phyloP scores from a whole-genome alignment of 1,139 yeast genomes.

The Pneumocystis sp. region DNA sequence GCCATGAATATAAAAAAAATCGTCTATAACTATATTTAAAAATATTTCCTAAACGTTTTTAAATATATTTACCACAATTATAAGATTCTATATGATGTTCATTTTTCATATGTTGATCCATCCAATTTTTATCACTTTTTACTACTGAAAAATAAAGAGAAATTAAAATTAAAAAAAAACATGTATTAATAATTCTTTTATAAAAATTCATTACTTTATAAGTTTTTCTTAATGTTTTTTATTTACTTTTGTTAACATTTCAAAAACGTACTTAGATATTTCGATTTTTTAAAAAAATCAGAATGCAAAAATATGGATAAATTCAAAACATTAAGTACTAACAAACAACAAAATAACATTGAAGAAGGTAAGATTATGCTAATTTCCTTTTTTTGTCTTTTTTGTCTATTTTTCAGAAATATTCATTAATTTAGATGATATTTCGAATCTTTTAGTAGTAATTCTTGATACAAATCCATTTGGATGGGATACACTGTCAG shows the following conservation, averaged over 20 bases:
- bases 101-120: conserved; percentile 40
- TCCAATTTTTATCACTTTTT: conserved; percentile 5
- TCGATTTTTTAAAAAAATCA: background rate
- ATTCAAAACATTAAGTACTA: background rate
- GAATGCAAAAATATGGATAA: background rate
- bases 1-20: conserved; percentile 78
- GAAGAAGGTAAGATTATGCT: background rate
- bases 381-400: background rate
- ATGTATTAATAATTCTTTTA: background rate
- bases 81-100: conserved; percentile 69
- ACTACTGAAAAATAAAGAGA: background rate
- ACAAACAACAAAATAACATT: background rate
- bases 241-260: background rate
- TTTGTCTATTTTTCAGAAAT: background rate
- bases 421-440: conserved; percentile 34
- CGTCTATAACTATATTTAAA: conserved; percentile 11
- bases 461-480: conserved; percentile 65
- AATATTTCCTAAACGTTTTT: background rate
- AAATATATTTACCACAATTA: conserved; percentile 35
- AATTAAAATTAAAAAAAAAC: background rate
- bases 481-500: conserved; percentile 49
- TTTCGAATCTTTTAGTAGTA: conserved; percentile 68
- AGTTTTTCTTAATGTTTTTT: background rate
- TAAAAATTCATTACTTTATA: background rate
- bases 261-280: background rate